Evolutionary conservation across 2,329 filamentous ascomycete genomes (phyloP).

Genomic region (Triangularia setosa): DNA sequence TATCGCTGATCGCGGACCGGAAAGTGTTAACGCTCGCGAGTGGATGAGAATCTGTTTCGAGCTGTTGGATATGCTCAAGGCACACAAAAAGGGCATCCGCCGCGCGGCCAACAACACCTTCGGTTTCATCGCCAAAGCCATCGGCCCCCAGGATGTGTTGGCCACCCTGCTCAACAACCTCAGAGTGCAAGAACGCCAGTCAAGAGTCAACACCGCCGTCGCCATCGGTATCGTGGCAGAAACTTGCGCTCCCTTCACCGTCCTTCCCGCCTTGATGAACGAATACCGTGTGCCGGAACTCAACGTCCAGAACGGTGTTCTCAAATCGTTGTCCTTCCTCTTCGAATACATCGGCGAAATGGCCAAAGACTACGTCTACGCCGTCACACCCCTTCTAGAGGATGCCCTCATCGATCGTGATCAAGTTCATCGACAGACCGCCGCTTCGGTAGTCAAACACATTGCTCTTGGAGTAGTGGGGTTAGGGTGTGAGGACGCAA

Average conservation of each 20-base stretch:
- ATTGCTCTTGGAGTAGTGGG: slow-evolving; percentile 97
- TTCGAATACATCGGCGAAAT: slow-evolving; percentile 99
- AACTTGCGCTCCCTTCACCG: slow-evolving; percentile 96
- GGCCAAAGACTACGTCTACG: slow-evolving; percentile 99
- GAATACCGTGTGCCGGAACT: slow-evolving; percentile 97
- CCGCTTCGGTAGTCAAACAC: slow-evolving; percentile 95
- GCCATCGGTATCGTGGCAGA: slow-evolving; percentile 98
- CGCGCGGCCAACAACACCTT: slow-evolving; percentile 99
- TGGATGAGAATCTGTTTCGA: slow-evolving; percentile 99
- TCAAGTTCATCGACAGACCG: slow-evolving; percentile 95
- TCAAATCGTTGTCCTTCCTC: slow-evolving; percentile 94
- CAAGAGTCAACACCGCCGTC: slow-evolving; percentile 95
- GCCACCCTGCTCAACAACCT: slow-evolving; percentile 95
- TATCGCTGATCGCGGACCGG: slow-evolving; percentile 93
- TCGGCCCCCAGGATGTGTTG: slow-evolving; percentile 94
- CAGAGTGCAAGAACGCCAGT: slow-evolving; percentile 94
- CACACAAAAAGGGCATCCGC: slow-evolving; percentile 98
- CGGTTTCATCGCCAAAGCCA: slow-evolving; percentile 98
- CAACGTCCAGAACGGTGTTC: slow-evolving; percentile 97
- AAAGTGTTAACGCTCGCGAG: slow-evolving; percentile 93
- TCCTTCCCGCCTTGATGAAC: slow-evolving; percentile 98
- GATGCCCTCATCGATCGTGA: slow-evolving; percentile 97
- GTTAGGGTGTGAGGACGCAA: slow-evolving; percentile 94
- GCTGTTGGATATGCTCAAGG: slow-evolving; percentile 97
- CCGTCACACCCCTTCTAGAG: slow-evolving; percentile 90